Percentiles rank a stretch among this genome's conserved stretches.
Conservation (phyloP, 228 moss, liverwort and hornwort species). For the Sphagnum fallax region DNA sequence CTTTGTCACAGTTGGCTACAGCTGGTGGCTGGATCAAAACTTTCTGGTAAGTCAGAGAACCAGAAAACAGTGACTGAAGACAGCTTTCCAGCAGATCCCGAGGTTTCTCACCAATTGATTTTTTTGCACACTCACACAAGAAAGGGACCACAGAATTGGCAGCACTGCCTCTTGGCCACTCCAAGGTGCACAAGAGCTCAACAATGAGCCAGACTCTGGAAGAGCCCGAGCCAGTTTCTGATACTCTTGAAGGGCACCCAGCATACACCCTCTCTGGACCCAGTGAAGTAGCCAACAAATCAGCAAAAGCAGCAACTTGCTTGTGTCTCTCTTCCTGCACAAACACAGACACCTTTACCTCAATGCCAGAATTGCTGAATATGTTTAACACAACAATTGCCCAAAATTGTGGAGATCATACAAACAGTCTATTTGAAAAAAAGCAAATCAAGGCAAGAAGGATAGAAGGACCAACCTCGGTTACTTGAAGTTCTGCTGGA, state of each 20-base stretch:
- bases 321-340: conserved; percentile 56
- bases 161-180: conserved; percentile 71
- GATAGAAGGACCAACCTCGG: conserved; percentile 18
- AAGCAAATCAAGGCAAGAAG: not conserved
- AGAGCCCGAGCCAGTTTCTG: conserved; percentile 9
- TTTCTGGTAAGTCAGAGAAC: conserved; percentile 33
- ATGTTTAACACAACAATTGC: too few relatives aligned
- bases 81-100: conserved; percentile 43
- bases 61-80: conserved; percentile 51
- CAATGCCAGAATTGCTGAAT: too few relatives aligned
- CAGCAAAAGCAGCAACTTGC: conserved; percentile 69
- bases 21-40: not conserved
- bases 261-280: conserved; percentile 49
- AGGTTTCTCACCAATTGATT: conserved; percentile 20
- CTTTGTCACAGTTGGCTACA: conserved; percentile 9
- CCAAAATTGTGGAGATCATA: too few relatives aligned
- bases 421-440: too few relatives aligned
- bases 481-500: conserved; percentile 9
- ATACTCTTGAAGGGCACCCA: conserved; percentile 19
- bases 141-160: conserved; percentile 44
- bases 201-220: conserved; percentile 70
- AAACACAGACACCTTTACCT: not conserved
- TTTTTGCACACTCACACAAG: conserved; percentile 43
- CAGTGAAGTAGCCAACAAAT: conserved; percentile 51
- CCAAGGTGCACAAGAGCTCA: conserved; percentile 89